phyloP scores from a whole-genome alignment of 345 rosid species.

The Bruguiera gymnorhiza region DNA sequence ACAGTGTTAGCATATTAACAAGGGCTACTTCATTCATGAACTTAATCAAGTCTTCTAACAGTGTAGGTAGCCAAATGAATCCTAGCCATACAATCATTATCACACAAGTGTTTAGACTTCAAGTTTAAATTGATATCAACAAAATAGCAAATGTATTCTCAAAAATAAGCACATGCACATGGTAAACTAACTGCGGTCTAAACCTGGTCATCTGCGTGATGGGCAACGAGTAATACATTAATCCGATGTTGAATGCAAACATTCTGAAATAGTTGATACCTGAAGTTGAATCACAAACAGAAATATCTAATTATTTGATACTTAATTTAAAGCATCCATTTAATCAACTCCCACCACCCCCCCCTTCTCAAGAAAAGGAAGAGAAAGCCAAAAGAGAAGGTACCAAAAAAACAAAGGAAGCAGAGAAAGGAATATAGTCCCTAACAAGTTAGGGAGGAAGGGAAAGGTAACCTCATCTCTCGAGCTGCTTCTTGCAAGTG shows the following conservation, averaged over 20 bases:
- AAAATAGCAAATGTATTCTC: not conserved
- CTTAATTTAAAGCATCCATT: not conserved
- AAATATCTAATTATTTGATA: not conserved
- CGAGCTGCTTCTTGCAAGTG: conserved; percentile 92
- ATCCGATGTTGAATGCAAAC: conserved; percentile 53
- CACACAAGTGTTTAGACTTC: not conserved
- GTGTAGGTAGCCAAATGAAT: too few relatives aligned
- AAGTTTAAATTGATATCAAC: not conserved
- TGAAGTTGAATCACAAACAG: conserved; percentile 26
- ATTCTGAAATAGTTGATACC: conserved; percentile 67
- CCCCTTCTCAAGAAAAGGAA: not conserved
- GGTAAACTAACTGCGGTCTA: conserved; percentile 3
- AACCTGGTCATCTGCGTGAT: conserved; percentile 96
- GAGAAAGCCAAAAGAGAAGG: not conserved
- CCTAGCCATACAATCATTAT: too few relatives aligned
- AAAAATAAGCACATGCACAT: not conserved
- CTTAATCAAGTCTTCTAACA: too few relatives aligned
- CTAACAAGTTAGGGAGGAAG: not conserved
- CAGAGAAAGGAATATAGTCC: not conserved
- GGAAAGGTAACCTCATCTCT: conserved; percentile 56
- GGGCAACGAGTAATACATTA: conserved; percentile 81
- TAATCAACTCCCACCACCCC: too few relatives aligned
- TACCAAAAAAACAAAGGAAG: not conserved
- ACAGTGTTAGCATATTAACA: too few relatives aligned
- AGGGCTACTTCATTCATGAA: too few relatives aligned